Conservation (phyloP, 768 basidiomycete genomes). For the Pulveroboletus frians region DNA sequence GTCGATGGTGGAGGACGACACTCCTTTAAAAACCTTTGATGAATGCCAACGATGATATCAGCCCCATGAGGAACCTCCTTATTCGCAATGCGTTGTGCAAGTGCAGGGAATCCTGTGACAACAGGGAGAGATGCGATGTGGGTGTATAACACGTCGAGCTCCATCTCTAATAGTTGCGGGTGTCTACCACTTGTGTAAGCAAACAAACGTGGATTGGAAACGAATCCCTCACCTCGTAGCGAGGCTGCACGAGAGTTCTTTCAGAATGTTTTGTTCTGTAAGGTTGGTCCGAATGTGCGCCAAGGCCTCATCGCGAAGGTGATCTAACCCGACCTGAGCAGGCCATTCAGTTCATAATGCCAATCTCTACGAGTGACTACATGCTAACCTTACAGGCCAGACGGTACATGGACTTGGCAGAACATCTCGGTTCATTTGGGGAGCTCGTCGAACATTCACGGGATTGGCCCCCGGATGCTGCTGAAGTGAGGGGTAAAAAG, state of each 20-base stretch:
- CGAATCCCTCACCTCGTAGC: constrained; percentile 11
- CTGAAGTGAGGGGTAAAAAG: constrained; percentile 32
- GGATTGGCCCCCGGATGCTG: not conserved
- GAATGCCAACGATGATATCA: constrained; percentile 19
- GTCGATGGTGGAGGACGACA: not conserved
- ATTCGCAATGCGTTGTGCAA: constrained; percentile 14
- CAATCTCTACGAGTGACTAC: not conserved
- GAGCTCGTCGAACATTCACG: not conserved
- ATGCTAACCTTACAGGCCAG: constrained; percentile 35
- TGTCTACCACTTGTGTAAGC: constrained; percentile 6
- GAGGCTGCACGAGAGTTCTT: constrained; percentile 20
- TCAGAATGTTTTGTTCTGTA: constrained; percentile 20
- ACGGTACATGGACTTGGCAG: constrained; percentile 43
- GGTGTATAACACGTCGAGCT: constrained; percentile 20
- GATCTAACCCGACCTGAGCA: constrained; percentile 18
- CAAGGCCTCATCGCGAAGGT: constrained; percentile 17
- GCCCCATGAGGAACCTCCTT: constrained; percentile 21
- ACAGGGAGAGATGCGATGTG: constrained; percentile 13
- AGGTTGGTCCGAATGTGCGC: constrained; percentile 13
- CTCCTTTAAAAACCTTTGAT: constrained; percentile 12
- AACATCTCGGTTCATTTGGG: constrained; percentile 23
- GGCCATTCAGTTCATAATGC: not conserved
- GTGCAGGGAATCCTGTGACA: constrained; percentile 6
- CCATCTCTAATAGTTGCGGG: constrained; percentile 16
- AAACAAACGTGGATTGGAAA: not conserved